Conservation (phyloP, 208 protist genomes). For the Leishmania lainsoni region DNA sequence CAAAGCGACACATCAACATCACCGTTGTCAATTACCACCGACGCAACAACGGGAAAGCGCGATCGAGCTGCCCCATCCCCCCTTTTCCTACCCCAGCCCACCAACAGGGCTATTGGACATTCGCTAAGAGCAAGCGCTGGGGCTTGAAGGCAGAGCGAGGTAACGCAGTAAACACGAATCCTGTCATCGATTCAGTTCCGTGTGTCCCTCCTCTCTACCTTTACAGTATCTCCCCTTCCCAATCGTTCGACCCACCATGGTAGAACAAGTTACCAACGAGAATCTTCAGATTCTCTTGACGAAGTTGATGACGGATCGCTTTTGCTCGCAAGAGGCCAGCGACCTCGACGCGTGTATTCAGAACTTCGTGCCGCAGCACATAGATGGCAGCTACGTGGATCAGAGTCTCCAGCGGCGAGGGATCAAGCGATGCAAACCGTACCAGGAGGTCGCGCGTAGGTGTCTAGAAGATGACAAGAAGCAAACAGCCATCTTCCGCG, state of each 20-base stretch:
- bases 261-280: slow-evolving; percentile 68
- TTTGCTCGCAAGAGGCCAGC: slow-evolving; percentile 66
- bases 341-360: slow-evolving; percentile 87
- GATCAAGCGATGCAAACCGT: slow-evolving; percentile 71
- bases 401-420: slow-evolving; percentile 80
- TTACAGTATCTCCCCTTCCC: not conserved
- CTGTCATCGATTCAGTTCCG: not conserved
- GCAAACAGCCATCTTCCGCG: slow-evolving; percentile 72
- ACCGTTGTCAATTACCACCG: not conserved
- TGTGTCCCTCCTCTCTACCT: not conserved
- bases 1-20: not conserved
- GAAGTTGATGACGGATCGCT: slow-evolving; percentile 85
- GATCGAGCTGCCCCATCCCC: not conserved
- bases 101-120: not conserved
- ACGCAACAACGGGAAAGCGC: not conserved
- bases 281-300: slow-evolving; percentile 86
- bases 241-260: slow-evolving; percentile 32
- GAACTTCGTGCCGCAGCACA: slow-evolving; percentile 82
- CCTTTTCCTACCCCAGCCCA: not conserved
- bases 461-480: slow-evolving; percentile 86
- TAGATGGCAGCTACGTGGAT: slow-evolving; percentile 79
- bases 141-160: not conserved
- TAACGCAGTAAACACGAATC: not conserved
- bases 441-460: slow-evolving; percentile 58
- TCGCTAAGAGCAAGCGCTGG: not conserved